Evolutionary conservation across 305 asterid genomes (phyloP), one percentile per base, ranked within the genome.

Genomic region (Fraxinus platypoda): DNA sequence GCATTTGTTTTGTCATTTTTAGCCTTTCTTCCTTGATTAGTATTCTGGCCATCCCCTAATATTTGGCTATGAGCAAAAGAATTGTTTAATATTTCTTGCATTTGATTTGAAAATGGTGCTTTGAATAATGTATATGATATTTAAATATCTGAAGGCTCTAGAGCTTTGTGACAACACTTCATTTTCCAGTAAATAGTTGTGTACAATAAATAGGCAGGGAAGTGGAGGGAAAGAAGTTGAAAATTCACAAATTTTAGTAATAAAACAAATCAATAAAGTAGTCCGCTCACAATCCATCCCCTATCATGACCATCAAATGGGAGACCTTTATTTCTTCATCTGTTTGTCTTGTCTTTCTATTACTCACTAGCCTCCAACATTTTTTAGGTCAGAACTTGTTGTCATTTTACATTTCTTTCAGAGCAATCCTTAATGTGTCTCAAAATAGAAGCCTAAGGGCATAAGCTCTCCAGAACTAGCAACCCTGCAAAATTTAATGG

Each of bases 1-100:
- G 49, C 49, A 38, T 30, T 72, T 80, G 31, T 80, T 80, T 75
- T 79, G 6, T 52, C 37, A 71, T 73, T 31, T 46, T 77, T 78
- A 17, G 49, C 76, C 74, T 57, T 37, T 26, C 21, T 3, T 31
- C 78, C 75, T 37, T 73, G 25, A 34, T 57, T 74, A 2, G 13
- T 72, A 74, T 52, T 30, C 75, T 41, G 49, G 21, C 78, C 71
- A 70, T 78, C 72, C 57, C 26, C 59, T 62, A 52, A 64, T 78
- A 33, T 68, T 74, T 28, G 5, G 80, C 35, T 28, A 34, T 80
- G 78, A 37, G 30, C 76, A 59, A 23, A 74, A 71, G 34, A 70
- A 4, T 25, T 28, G 21, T 12, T 37, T 75, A 79, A 78, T 75
- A 13, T 19, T 75, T 78, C 26, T 76, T 66, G 6, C 54, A 62